These are phyloP conservation scores for Neonectria neomacrospora DNA, from an alignment of 2,329 filamentous ascomycete genomes.

Conservation along the genomic window DNA sequence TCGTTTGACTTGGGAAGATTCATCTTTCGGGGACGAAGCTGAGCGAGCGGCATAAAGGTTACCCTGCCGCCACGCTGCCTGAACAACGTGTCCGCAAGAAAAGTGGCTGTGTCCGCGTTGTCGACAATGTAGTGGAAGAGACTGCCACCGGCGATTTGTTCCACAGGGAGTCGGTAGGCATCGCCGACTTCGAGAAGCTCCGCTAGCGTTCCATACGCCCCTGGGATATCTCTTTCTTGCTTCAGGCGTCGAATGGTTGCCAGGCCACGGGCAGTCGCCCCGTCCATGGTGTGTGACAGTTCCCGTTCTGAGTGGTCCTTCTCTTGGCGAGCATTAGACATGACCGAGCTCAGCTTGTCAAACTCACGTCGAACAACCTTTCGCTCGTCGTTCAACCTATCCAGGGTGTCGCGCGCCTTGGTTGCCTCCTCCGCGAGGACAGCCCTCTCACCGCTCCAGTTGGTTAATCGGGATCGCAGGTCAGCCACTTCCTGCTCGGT, in stretches of 20 bases:
- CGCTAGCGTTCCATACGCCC: constrained; percentile 91
- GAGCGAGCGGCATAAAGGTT: constrained; percentile 93
- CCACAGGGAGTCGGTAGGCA: constrained; percentile 86
- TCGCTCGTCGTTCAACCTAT: constrained; percentile 85
- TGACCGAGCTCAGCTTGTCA: constrained; percentile 82
- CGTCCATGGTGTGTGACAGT: constrained; percentile 88
- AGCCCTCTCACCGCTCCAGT: constrained; percentile 79
- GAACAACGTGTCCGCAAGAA: constrained; percentile 82
- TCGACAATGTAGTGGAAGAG: constrained; percentile 98
- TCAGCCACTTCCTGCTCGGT: constrained; percentile 78
- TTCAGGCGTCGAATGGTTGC: constrained; percentile 88
- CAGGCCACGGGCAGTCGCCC: constrained; percentile 85
- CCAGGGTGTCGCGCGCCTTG: constrained; percentile 79
- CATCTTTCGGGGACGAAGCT: constrained; percentile 74
- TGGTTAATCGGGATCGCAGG: constrained; percentile 78
- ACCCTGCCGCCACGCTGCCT: constrained; percentile 84
- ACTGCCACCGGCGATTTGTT: constrained; percentile 91
- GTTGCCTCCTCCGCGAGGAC: constrained; percentile 79
- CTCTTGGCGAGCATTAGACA: constrained; percentile 80
- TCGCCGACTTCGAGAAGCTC: constrained; percentile 92
- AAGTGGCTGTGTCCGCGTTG: constrained; percentile 86
- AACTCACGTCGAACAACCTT: constrained; percentile 91
- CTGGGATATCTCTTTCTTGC: constrained; percentile 80
- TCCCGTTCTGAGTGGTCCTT: constrained; percentile 80
- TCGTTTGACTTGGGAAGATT: constrained; percentile 89